These are phyloP conservation scores for Backusella luteola DNA, from an alignment of 192 early-diverging fungal species.

Conservation along the genomic window DNA sequence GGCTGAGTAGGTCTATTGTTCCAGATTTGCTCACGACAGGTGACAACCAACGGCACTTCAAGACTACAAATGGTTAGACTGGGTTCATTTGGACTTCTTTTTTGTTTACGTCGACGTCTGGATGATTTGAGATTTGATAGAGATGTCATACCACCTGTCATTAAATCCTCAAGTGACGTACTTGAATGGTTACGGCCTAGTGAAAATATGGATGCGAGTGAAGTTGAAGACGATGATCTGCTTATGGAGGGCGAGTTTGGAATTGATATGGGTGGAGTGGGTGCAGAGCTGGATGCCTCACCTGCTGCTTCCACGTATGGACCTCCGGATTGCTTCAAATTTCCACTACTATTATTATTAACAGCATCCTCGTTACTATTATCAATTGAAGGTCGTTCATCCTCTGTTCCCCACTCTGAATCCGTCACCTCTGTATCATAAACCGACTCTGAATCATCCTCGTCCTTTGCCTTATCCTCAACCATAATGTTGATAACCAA, in stretches of 20 bases:
- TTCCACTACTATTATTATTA: not conserved
- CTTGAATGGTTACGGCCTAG: not conserved
- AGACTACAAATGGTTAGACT: slow-evolving; percentile 7
- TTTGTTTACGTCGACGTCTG: not conserved
- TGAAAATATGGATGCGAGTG: slow-evolving; percentile 20
- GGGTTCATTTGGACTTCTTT: not conserved
- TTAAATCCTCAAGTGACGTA: not conserved
- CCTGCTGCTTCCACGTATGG: not conserved
- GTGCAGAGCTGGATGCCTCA: not conserved
- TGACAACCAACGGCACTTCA: slow-evolving; percentile 30
- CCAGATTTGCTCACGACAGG: slow-evolving; percentile 26
- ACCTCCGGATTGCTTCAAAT: not conserved
- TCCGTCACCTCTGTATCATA: slow-evolving; percentile 2
- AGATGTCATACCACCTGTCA: not conserved
- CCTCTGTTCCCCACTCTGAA: not conserved
- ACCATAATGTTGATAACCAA: slow-evolving; percentile 27
- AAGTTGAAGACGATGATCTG: slow-evolving; percentile 20
- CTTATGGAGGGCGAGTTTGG: slow-evolving; percentile 6
- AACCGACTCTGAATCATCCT: not conserved
- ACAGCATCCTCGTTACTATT: not conserved
- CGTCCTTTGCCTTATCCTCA: slow-evolving; percentile 10
- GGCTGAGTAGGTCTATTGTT: slow-evolving; percentile 23
- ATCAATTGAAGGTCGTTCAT: not conserved
- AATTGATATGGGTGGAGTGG: slow-evolving; percentile 1
- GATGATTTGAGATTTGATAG: not conserved